These are phyloP conservation scores for Teratosphaeriaceae sp. DNA, from an alignment of 2,329 filamentous ascomycete species.

Conservation along the genomic window DNA sequence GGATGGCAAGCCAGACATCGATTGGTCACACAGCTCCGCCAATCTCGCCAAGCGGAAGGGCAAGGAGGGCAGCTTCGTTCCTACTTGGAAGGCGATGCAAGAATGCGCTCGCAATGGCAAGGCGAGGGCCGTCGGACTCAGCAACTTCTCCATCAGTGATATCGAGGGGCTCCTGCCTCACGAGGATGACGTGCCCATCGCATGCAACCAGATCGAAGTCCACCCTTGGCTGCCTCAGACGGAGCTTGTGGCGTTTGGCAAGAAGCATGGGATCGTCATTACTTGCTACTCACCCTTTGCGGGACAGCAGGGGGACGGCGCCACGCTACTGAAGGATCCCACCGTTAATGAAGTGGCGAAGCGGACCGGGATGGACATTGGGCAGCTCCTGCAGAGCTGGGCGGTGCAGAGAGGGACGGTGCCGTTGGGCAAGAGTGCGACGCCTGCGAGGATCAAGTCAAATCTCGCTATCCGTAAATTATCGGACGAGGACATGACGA, in stretches of 20 bases:
- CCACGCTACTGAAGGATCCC: conserved; percentile 46
- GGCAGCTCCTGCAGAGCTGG: conserved; percentile 50
- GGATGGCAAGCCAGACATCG: conserved; percentile 14
- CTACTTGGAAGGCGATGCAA: conserved; percentile 26
- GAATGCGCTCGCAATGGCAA: conserved; percentile 21
- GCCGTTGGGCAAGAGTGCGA: conserved; percentile 51
- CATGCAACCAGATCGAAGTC: conserved; percentile 26
- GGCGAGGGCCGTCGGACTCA: conserved; percentile 23
- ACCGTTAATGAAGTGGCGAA: conserved; percentile 59
- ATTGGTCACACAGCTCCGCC: conserved; percentile 16
- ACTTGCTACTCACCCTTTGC: conserved; percentile 26
- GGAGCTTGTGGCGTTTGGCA: conserved; percentile 17
- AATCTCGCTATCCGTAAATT: conserved; percentile 26
- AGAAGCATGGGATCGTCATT: conserved; percentile 19
- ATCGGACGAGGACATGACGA: conserved; percentile 31
- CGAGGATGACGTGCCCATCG: conserved; percentile 16
- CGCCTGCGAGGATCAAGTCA: conserved; percentile 40
- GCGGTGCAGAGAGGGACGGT: conserved; percentile 48
- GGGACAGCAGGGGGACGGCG: conserved; percentile 21
- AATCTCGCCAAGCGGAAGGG: conserved; percentile 13
- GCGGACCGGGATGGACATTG: conserved; percentile 53
- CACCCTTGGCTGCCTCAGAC: conserved; percentile 26
- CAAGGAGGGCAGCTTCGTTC: conserved; percentile 20
- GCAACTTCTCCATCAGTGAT: conserved; percentile 26
- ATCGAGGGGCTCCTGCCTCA: conserved; percentile 21